Base-by-base conservation (phyloP, 2,329 filamentous ascomycete species). In the Pseudopyrenochaeta lycopersici region DNA sequence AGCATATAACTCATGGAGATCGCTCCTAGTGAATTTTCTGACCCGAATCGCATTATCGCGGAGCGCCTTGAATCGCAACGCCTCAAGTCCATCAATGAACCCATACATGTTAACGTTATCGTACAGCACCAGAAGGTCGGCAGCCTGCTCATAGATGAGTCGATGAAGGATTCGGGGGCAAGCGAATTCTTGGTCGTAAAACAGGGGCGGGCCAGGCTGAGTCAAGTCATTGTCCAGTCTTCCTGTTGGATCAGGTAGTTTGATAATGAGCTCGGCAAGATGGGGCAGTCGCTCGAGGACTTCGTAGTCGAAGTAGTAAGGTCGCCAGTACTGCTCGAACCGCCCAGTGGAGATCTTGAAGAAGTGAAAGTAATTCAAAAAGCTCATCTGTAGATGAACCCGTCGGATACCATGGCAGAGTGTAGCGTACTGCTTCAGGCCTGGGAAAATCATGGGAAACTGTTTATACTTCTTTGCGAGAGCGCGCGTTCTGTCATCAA, bases 391-490 rank as follows among this genome's bases (percentile, higher is more conserved):
- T 0, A 74, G 14, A 31, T 41, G 35, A 1, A 73, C 35, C 7
- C 67, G 66, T 2, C 60, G 68, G 14, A 74, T 64, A 0, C 63
- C 67, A 11, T 73, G 69, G 2, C 42, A 27, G 12, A 71, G 52
- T 0, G 67, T 70, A 0, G 70, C 66, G 31, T 60, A 73, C 7
- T 47, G 64, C 1, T 48, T 15, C 6, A 74, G 52, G 0, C 70
- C 39, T 0, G 67, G 64, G 29, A 71, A 67, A 2, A 66, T 49
- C 6, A 35, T 56, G 0, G 71, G 71, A 18, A 51, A 64, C 0
- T 47, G 20, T 6, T 42, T 45, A 46, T 74, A 73, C 7, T 20
- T 41, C 1, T 51, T 39, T 1, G 62, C 56, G 0, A 63, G 40
- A 2, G 29, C 20, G 5, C 43, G 12, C 0, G 60, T 48, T 1